Percentiles rank a stretch among this genome's conserved stretches.
Conservation (phyloP, 495 filamentous ascomycete genomes). For the Aspergillus egyptiacus region DNA sequence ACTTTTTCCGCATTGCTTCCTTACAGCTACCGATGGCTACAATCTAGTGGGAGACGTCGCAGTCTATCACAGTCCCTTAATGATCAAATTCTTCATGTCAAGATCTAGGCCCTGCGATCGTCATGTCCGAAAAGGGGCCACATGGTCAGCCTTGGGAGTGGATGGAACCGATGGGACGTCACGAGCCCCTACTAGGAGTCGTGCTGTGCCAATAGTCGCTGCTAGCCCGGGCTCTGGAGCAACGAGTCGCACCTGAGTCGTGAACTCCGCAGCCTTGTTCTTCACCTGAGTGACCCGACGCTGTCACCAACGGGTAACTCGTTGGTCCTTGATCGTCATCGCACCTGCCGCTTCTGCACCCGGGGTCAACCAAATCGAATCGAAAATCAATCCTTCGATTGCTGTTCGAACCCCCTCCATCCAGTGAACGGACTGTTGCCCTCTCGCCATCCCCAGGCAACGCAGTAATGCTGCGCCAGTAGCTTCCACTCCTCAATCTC, state of each 20-base stretch:
- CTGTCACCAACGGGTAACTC: background rate
- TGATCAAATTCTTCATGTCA: background rate
- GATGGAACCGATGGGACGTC: too few species aligned
- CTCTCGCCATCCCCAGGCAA: conserved; percentile 76
- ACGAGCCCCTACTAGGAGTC: too few species aligned
- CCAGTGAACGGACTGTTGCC: conserved; percentile 32
- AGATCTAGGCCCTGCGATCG: conserved; percentile 3
- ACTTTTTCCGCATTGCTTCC: too few species aligned
- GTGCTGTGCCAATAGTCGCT: conserved; percentile 3
- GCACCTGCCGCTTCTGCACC: background rate
- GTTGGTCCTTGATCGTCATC: background rate
- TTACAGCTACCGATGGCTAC: too few species aligned
- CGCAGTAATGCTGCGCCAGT: conserved; percentile 81
- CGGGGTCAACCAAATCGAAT: background rate
- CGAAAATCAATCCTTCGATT: conserved; percentile 12
- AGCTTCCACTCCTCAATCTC: conserved; percentile 94
- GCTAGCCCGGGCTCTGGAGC: background rate
- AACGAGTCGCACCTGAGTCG: background rate
- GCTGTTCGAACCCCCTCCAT: conserved; percentile 33
- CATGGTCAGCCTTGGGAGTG: conserved; percentile 1
- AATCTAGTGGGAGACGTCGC: too few species aligned
- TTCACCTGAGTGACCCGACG: background rate
- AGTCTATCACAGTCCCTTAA: too few species aligned
- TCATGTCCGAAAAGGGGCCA: conserved; percentile 4
- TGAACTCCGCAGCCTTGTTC: background rate